Conservation (phyloP, 805 yeast species). For the Maudiozyma serrabonitensis region DNA sequence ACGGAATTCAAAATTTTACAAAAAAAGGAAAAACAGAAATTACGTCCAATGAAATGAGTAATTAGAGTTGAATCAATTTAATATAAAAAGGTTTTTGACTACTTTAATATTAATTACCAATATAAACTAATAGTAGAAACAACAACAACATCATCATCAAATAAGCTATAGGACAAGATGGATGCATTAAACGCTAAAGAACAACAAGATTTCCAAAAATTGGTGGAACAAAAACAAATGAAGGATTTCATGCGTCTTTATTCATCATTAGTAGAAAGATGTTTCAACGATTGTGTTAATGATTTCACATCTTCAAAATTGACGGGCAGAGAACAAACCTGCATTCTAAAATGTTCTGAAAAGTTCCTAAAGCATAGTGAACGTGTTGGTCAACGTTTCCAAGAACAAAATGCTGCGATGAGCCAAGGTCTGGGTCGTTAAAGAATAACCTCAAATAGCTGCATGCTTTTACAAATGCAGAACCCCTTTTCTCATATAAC, state of each 20-base stretch:
- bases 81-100: not conserved
- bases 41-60: not conserved
- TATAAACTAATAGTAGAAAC: no score
- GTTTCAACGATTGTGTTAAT: constrained; percentile 95
- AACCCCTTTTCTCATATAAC: not conserved
- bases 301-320: constrained; percentile 91
- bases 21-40: not conserved
- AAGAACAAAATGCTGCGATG: constrained; percentile 83
- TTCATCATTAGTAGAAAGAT: constrained; percentile 91
- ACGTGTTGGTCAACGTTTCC: constrained; percentile 98
- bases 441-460: not conserved
- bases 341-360: constrained; percentile 89
- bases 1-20: no score
- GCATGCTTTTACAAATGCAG: not conserved
- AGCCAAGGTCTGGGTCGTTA: constrained; percentile 54
- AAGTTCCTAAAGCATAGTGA: constrained; percentile 97
- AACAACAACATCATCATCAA: no score
- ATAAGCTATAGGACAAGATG: constrained; percentile 38
- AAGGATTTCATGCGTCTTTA: constrained; percentile 95
- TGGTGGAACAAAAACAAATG: constrained; percentile 97
- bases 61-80: no score
- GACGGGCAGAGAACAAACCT: constrained; percentile 73
- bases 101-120: no score
- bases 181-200: constrained; percentile 91
- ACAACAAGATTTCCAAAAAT: constrained; percentile 91